Conservation (phyloP, 1,139 yeast genomes). For the Taphrina wiesneri region DNA sequence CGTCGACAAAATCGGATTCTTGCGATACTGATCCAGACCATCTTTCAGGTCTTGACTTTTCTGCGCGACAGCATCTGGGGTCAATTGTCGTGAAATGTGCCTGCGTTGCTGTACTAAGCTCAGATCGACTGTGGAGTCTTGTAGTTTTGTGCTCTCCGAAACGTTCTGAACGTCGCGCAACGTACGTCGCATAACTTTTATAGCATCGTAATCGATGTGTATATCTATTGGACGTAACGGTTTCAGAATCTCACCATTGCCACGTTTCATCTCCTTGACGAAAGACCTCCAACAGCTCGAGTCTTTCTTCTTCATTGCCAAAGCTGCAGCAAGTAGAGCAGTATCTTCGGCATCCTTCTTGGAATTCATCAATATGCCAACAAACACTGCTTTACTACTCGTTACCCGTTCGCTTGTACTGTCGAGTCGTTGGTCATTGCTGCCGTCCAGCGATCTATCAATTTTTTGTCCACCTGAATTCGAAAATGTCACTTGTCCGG, state of each 20-base stretch:
- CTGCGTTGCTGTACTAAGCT: conserved; percentile 10
- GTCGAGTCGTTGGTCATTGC: no score
- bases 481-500: neutral
- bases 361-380: conserved; percentile 9
- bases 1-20: conserved; percentile 12
- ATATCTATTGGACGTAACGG: conserved; percentile 35
- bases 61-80: neutral
- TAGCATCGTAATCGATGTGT: conserved; percentile 19
- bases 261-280: conserved; percentile 35
- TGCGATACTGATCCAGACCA: conserved; percentile 26
- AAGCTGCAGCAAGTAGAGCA: conserved; percentile 37
- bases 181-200: conserved; percentile 9
- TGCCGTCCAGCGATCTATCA: neutral
- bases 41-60: conserved; percentile 21
- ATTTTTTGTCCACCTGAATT: neutral
- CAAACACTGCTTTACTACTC: neutral
- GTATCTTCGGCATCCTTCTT: conserved; percentile 32
- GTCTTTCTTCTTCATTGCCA: conserved; percentile 35
- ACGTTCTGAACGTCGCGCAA: conserved; percentile 4
- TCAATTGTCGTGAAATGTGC: conserved; percentile 13
- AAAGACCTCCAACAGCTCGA: conserved; percentile 37
- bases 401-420: neutral
- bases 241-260: conserved; percentile 38
- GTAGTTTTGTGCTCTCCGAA: neutral
- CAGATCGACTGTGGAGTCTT: neutral